Evolutionary conservation across 1,284 basidiomycete genomes (phyloP).

Genomic region (Fereydounia khargensis): DNA sequence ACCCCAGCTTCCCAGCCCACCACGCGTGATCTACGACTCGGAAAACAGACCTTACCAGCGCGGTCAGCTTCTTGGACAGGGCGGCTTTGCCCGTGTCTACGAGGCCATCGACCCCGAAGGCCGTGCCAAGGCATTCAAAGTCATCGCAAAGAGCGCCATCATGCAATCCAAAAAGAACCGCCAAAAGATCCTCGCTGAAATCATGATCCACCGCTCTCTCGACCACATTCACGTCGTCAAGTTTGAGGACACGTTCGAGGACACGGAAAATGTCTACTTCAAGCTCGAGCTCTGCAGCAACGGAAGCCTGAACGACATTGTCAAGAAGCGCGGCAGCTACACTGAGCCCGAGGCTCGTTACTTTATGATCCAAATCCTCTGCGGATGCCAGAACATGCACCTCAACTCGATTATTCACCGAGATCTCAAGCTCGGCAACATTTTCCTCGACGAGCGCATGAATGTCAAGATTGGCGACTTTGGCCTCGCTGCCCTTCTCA

Average conservation of each 20-base stretch:
- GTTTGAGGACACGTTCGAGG: constrained; percentile 94
- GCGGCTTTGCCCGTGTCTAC: constrained; percentile 57
- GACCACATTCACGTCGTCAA: constrained; percentile 87
- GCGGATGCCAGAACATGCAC: constrained; percentile 96
- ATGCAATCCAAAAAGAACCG: constrained; percentile 59
- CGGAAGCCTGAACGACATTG: constrained; percentile 81
- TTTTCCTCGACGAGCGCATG: constrained; percentile 89
- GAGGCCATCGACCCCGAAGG: constrained; percentile 49
- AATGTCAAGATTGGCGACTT: constrained; percentile 97
- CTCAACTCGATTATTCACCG: constrained; percentile 73
- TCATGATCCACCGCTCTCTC: constrained; percentile 92
- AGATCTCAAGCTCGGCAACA: constrained; percentile 78
- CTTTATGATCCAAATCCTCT: constrained; percentile 90
- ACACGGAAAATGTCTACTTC: constrained; percentile 94
- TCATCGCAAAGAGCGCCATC: constrained; percentile 58
- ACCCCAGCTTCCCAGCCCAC: constrained; percentile 45
- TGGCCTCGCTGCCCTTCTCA: constrained; percentile 91
- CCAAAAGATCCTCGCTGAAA: constrained; percentile 85
- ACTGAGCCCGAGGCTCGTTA: constrained; percentile 89
- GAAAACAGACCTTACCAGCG: constrained; percentile 37
- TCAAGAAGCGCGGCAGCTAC: constrained; percentile 81
- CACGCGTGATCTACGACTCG: constrained; percentile 46
- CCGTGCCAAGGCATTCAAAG: constrained; percentile 59
- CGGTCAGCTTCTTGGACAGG: constrained; percentile 54
- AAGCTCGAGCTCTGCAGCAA: constrained; percentile 86